These are phyloP conservation scores for Candida patagonica DNA, from an alignment of 805 yeast species.

Conservation along the genomic window DNA sequence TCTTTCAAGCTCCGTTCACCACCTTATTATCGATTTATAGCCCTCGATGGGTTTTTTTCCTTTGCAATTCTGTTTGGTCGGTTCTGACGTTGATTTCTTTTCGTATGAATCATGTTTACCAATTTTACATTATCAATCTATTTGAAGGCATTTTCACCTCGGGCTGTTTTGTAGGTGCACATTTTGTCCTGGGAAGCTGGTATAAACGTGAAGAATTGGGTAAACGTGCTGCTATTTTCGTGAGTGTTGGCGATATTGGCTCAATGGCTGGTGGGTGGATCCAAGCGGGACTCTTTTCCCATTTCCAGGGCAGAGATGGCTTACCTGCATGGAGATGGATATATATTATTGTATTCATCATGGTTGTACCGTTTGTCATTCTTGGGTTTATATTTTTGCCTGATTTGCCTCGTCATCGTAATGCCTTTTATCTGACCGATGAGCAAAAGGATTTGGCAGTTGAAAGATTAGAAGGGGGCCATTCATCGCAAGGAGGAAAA, in stretches of 20 bases:
- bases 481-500: neutral
- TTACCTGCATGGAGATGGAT: constrained; percentile 60
- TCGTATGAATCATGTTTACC: constrained; percentile 21
- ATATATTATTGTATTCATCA: constrained; percentile 31
- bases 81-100: constrained; percentile 18
- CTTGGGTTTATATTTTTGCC: constrained; percentile 11
- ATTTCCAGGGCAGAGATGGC: constrained; percentile 34
- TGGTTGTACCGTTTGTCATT: constrained; percentile 9
- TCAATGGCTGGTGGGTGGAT: constrained; percentile 41
- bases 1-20: constrained; percentile 60
- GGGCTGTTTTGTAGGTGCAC: constrained; percentile 36
- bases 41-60: constrained; percentile 17
- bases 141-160: constrained; percentile 41
- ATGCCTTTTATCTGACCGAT: constrained; percentile 11
- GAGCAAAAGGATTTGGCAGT: constrained; percentile 10
- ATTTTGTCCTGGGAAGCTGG: constrained; percentile 31
- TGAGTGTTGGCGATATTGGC: constrained; percentile 38
- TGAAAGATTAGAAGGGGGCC: neutral
- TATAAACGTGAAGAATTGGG: constrained; percentile 31
- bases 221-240: constrained; percentile 27
- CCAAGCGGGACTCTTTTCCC: constrained; percentile 37
- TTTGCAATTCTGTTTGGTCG: constrained; percentile 11
- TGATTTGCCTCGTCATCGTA: constrained; percentile 9
- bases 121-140: constrained; percentile 40
- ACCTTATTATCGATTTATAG: constrained; percentile 48